Evolutionary conservation across 306 rosid species (phyloP), one percentile per base, ranked within the genome.

Genomic region (Quercus mongolica): DNA sequence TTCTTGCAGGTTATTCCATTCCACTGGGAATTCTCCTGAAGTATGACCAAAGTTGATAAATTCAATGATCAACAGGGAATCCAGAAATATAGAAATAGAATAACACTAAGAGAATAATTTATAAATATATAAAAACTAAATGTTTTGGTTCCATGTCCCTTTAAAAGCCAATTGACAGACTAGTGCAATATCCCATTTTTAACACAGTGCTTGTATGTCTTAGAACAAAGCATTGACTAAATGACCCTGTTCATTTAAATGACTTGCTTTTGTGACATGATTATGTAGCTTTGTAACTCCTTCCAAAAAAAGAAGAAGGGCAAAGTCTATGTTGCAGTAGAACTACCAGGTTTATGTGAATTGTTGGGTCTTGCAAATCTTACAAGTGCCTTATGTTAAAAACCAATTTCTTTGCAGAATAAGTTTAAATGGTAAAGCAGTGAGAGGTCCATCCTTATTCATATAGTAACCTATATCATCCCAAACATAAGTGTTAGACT

Each of bases 1-100:
- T 85, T 91, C 90, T 96, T 96, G 92, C 84, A 90, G 86, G 94
- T 96, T 56, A 86, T 91, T 77, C 97, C 97, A 86, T 89, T 93
- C 99, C 99, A 96, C 81, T 84, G 88, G 70, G 89, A 85, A 31
- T 75, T 89, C 78, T 88, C 94, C 99, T 91, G 90, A 88, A 83
- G 72, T 69, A 85, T 77, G 73, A 77, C 56, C 23, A 68, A 77
- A 69, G 35, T 59, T 73, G 69, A 49, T 68, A 10, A 73, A 67
- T 10, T 65, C 49, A 41, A 4, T 15, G 5, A 75, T 74, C 35
- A 76, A 54, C 52, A 15, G 46, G 58, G 62, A 28, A 13, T 6
- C 3, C 8, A 51, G 71, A 51, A 80, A 57, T 54, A 75, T 51
- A 76, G 59, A 21, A 76, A 70, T 38, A 51, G 55, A 51, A n/a